Percentiles rank a stretch among this genome's conserved stretches.
These are phyloP conservation scores for Verbascum thapsus DNA, from an alignment of 257 asterid genomes.

Conservation along the genomic window DNA sequence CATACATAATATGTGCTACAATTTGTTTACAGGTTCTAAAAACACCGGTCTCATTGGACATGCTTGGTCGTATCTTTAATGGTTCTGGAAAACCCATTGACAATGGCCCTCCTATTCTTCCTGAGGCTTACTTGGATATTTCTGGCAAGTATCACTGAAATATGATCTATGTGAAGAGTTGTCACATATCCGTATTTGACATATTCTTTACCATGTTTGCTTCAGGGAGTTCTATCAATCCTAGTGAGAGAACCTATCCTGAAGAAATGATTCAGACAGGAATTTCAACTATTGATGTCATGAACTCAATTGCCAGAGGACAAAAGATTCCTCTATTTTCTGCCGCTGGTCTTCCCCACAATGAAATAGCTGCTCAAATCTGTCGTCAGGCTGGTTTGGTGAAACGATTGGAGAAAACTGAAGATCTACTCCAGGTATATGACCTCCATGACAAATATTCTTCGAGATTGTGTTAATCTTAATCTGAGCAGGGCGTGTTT, in stretches of 20 bases:
- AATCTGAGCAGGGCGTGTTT: constrained; percentile 2
- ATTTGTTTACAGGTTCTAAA: constrained; percentile 45
- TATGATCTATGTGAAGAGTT: constrained; percentile 12
- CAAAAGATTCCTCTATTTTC: constrained; percentile 95
- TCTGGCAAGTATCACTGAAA: constrained; percentile 65
- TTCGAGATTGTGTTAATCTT: constrained; percentile 14
- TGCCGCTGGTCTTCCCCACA: constrained; percentile 98
- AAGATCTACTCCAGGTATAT: constrained; percentile 71
- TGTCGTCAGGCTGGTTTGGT: constrained; percentile 99
- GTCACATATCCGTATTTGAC: constrained; percentile 17
- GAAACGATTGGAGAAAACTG: constrained; percentile 85
- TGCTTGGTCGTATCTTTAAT: constrained; percentile 72
- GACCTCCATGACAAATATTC: background rate
- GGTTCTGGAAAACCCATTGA: constrained; percentile 91
- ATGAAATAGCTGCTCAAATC: constrained; percentile 95
- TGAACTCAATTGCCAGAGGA: constrained; percentile 95
- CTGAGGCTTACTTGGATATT: constrained; percentile 98
- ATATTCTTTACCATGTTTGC: constrained; percentile 18
- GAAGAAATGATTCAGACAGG: constrained; percentile 98
- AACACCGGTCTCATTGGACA: constrained; percentile 66
- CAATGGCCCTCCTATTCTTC: constrained; percentile 97
- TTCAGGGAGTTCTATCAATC: constrained; percentile 93
- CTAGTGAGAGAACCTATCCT: constrained; percentile 96
- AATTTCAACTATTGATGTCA: constrained; percentile 92
- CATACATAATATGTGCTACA: constrained; percentile 5